phyloP scores from a whole-genome alignment of 2,329 filamentous ascomycete genomes.

The Trichoderma sp. region DNA sequence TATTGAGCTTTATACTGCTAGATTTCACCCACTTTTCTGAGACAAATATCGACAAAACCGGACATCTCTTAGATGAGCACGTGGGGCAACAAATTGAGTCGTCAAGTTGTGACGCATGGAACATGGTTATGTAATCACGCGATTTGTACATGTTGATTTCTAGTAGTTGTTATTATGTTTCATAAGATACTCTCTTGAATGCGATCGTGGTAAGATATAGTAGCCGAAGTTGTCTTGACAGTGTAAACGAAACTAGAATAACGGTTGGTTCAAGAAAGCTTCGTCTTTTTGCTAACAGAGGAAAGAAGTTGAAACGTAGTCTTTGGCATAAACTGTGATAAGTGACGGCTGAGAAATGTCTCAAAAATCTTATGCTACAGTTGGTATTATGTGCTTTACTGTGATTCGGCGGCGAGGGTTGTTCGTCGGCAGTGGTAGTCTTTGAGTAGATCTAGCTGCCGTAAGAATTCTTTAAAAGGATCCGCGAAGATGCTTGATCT shows the following conservation, averaged over 20 bases:
- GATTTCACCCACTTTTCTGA: neutral
- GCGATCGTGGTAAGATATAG: neutral
- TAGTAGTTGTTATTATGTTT: neutral
- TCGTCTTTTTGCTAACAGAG: neutral
- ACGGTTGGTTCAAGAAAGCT: neutral
- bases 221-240: neutral
- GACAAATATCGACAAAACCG: neutral
- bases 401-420: neutral
- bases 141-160: neutral
- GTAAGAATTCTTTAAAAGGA: neutral
- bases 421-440: neutral
- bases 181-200: neutral
- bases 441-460: neutral
- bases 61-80: neutral
- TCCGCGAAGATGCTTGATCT: neutral
- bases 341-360: no score
- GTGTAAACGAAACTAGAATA: neutral
- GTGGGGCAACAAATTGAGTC: neutral
- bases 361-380: no score
- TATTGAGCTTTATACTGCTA: neutral
- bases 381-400: no score
- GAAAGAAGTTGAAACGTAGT: neutral
- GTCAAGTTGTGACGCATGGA: neutral
- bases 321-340: neutral
- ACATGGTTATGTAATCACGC: neutral